Percentiles rank a stretch among this genome's conserved stretches.
Evolutionary conservation across 495 filamentous ascomycete genomes (phyloP).

Genomic region (Niebla homalea): DNA sequence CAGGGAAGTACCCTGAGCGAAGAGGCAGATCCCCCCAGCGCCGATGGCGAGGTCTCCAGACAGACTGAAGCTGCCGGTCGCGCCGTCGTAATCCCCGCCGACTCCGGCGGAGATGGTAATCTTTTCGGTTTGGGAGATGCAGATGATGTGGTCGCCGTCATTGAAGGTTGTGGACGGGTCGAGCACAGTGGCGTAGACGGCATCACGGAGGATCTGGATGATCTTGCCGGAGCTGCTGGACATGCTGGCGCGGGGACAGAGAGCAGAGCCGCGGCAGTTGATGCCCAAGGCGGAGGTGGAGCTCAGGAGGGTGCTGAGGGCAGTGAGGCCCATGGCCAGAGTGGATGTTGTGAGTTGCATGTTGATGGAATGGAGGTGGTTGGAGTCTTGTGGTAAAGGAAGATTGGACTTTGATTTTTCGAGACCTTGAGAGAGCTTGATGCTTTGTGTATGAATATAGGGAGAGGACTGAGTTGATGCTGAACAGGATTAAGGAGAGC

Average conservation of each 20-base stretch:
- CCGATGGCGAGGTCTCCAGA: not conserved
- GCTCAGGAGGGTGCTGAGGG: constrained; percentile 1
- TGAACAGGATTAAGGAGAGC: too few species aligned
- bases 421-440: too few species aligned
- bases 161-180: constrained; percentile 1
- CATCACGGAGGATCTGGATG: constrained; percentile 8
- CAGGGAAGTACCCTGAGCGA: not conserved
- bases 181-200: constrained; percentile 3
- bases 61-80: not conserved
- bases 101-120: not conserved
- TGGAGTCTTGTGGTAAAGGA: too few species aligned
- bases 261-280: constrained; percentile 11
- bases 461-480: too few species aligned
- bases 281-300: constrained; percentile 8
- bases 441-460: too few species aligned
- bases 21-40: constrained; percentile 6
- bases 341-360: too few species aligned
- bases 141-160: constrained; percentile 9
- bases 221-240: constrained; percentile 1
- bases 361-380: not conserved
- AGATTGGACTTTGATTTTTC: too few species aligned
- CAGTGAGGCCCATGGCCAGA: not conserved
- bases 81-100: not conserved
- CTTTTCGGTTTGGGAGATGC: constrained; percentile 4
- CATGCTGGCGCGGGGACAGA: constrained; percentile 7